Evolutionary conservation across 495 filamentous ascomycete genomes (phyloP), one percentile per base, ranked within the genome.

Genomic region (Aspergillus campestris): DNA sequence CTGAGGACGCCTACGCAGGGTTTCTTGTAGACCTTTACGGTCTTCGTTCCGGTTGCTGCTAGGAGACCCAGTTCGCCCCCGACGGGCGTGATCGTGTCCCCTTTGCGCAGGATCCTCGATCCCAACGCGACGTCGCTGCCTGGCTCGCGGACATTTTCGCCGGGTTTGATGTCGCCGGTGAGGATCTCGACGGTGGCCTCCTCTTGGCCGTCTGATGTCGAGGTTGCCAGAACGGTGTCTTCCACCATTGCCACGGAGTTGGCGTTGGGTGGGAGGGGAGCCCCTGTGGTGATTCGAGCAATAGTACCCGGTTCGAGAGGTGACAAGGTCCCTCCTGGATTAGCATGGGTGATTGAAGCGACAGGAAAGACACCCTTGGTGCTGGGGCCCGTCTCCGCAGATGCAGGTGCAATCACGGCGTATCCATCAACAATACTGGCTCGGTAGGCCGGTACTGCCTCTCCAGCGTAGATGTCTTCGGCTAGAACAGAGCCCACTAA

Each of bases 341-440:
- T 74, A 28, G 94, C 94, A 60, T 95, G 89, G 3, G 89, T 90
- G 15, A 95, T 74, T 0, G 84, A 84, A 2, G 83, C 81, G 13
- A 99, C 92, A 5, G 92, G 91, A 53, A 90, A 97, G 0, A 81
- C 66, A 0, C 88, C 88, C 49, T 82, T 84, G 8, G 81, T 74
- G 33, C 79, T 82, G 4, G 65, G 60, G 0, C 74, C 78, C 32
- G 78, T 69, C 7, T 72, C 56, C 8, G 77, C 65, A 7, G 60
- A 53, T 12, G 61, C 57, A 0, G 68, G 57, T 9, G 65, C 67
- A 49, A 71, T 71, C 12, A 96, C 75, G 3, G 94, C 94, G 58
- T 99, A 99, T 8, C 92, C 92, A 59, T 99, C 92, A 3, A 99
- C 94, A 46, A 95, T 99, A 57, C 89, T 95, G 34, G 92, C 92